Evolutionary conservation across 768 basidiomycete genomes (phyloP).

Genomic region (Pleurotus cornucopiae): DNA sequence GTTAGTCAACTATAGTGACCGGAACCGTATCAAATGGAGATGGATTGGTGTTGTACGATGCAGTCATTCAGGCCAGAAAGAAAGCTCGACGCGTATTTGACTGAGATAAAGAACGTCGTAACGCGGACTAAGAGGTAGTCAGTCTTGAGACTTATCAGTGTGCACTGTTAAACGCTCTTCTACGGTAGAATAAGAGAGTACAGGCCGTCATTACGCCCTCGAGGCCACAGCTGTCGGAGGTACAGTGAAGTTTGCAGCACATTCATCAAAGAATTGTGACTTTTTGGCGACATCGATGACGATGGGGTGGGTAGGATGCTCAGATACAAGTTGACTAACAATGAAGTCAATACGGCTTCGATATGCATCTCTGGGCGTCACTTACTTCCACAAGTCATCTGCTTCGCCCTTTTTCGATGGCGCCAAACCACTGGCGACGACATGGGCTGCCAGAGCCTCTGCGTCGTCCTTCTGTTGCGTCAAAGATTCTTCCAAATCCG

Average conservation of each 20-base stretch:
- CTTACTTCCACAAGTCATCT: slow-evolving; percentile 69
- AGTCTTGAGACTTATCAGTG: too few relatives aligned
- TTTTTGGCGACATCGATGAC: slow-evolving; percentile 60
- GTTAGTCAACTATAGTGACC: too few relatives aligned
- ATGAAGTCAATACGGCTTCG: slow-evolving; percentile 7
- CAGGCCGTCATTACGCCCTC: neutral
- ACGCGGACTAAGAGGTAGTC: too few relatives aligned
- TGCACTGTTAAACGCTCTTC: too few relatives aligned
- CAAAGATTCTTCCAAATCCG: slow-evolving; percentile 74
- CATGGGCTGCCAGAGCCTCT: slow-evolving; percentile 66
- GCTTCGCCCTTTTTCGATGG: slow-evolving; percentile 55
- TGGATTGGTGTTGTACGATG: too few relatives aligned
- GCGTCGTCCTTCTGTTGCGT: slow-evolving; percentile 52
- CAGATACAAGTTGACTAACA: slow-evolving; percentile 34
- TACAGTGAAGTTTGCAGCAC: slow-evolving; percentile 53
- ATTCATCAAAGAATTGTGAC: slow-evolving; percentile 59
- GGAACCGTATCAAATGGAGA: too few relatives aligned
- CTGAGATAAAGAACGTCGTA: too few relatives aligned
- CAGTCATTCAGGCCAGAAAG: too few relatives aligned
- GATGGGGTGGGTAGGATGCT: slow-evolving; percentile 66
- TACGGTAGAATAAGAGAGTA: too few relatives aligned
- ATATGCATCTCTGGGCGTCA: slow-evolving; percentile 9
- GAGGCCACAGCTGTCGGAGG: slow-evolving; percentile 43
- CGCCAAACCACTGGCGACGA: slow-evolving; percentile 60
- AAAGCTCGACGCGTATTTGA: too few relatives aligned